phyloP scores from a whole-genome alignment of 2,329 filamentous ascomycete genomes.

The Ophiostoma tasmaniense region DNA sequence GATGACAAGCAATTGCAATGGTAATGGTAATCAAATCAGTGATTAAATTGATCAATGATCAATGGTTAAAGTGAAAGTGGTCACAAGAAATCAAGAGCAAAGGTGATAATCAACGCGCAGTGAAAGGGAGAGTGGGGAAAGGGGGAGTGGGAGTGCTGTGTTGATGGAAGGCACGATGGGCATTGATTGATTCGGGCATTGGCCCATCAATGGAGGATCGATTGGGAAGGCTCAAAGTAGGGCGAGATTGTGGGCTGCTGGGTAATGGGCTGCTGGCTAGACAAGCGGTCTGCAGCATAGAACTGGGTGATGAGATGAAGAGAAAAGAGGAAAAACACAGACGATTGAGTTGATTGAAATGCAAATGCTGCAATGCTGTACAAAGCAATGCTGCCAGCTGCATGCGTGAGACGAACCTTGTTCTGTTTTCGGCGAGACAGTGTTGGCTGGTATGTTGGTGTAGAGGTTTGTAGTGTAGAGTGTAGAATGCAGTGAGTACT shows the following conservation, averaged over 20 bases:
- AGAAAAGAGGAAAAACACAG: no score
- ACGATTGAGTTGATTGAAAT: no score
- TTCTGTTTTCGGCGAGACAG: slow-evolving; percentile 5
- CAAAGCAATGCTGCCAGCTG: neutral
- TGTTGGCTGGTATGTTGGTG: neutral
- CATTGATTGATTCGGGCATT: neutral
- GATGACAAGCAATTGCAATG: neutral
- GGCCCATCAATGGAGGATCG: neutral
- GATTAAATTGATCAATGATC: no score
- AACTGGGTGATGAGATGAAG: no score
- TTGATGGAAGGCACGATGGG: neutral
- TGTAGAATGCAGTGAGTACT: neutral
- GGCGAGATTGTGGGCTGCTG: neutral
- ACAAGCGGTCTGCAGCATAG: neutral
- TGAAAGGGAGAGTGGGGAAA: neutral
- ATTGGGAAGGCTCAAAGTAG: neutral
- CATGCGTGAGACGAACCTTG: slow-evolving; percentile 3
- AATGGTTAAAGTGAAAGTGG: no score
- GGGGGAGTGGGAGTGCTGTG: neutral
- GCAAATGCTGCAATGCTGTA: neutral
- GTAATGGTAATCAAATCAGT: no score
- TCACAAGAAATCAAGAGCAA: neutral
- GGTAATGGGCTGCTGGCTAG: no score
- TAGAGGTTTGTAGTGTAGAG: neutral
- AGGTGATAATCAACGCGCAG: neutral